phyloP scores from a whole-genome alignment of 2,329 filamentous ascomycete species.

The Chrysosporium queenslandicum region DNA sequence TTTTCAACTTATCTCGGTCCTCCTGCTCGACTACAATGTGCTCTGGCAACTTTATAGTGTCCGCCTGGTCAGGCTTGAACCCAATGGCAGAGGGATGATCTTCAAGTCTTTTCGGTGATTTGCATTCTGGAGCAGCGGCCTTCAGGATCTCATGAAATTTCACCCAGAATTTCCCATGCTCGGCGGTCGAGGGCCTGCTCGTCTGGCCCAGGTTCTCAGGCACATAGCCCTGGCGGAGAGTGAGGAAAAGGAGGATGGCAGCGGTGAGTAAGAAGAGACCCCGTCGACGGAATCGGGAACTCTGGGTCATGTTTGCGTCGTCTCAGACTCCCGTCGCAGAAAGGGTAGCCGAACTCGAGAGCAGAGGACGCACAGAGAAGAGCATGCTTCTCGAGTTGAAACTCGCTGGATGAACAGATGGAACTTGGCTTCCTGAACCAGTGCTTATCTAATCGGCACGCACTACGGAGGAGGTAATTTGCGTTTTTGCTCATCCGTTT shows the following conservation, averaged over 20 bases:
- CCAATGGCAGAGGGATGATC: conserved; percentile 15
- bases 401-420: no score
- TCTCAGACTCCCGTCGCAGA: neutral
- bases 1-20: conserved; percentile 15
- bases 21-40: conserved; percentile 14
- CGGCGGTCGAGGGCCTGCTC: conserved; percentile 2
- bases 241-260: conserved; percentile 10
- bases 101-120: conserved; percentile 15
- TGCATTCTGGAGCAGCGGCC: conserved; percentile 15
- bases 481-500: no score
- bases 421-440: no score
- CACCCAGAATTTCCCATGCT: conserved; percentile 17
- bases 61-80: conserved; percentile 17
- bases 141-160: conserved; percentile 16
- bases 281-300: conserved; percentile 11
- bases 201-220: neutral
- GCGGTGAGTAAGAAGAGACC: conserved; percentile 9
- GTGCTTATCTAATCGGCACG: neutral
- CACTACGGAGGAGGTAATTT: no score
- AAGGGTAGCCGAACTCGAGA: neutral
- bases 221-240: conserved; percentile 2
- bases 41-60: conserved; percentile 15
- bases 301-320: conserved; percentile 11
- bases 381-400: neutral
- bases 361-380: neutral